Evolutionary conservation across 106 monocot species (phyloP).

Genomic region (Phalaenopsis aphrodite): DNA sequence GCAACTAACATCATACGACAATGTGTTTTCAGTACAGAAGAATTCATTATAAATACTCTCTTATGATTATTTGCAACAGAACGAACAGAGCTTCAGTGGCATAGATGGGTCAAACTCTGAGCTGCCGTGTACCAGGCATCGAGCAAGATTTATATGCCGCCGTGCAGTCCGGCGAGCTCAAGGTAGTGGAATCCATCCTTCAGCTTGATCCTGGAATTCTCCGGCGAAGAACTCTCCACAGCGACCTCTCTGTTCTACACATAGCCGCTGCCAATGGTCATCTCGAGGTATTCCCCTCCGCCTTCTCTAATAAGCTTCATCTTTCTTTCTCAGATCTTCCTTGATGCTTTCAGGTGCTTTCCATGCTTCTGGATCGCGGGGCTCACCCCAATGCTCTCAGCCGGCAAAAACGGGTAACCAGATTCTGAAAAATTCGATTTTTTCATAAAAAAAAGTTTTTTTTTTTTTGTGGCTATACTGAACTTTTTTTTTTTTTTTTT

Average conservation of each 20-base stretch:
- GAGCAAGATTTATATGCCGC: constrained; percentile 33
- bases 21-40: no score
- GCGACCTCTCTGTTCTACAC: constrained; percentile 49
- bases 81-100: neutral
- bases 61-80: no score
- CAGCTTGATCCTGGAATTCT: constrained; percentile 14
- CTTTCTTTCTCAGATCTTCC: neutral
- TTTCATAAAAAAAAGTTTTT: neutral
- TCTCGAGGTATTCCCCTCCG: constrained; percentile 22
- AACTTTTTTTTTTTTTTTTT: neutral
- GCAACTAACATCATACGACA: no score
- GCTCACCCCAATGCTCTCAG: constrained; percentile 28
- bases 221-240: constrained; percentile 16
- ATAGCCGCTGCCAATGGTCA: constrained; percentile 48
- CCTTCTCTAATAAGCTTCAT: neutral
- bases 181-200: constrained; percentile 17
- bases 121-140: constrained; percentile 18
- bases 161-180: constrained; percentile 29
- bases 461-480: neutral
- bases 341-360: constrained; percentile 26
- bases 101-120: constrained; percentile 32
- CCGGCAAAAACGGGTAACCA: constrained; percentile 40
- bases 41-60: no score
- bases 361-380: constrained; percentile 29
- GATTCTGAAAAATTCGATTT: neutral